Evolutionary conservation across 257 asterid genomes (phyloP).

Genomic region (Dorcoceras hygrometricum): DNA sequence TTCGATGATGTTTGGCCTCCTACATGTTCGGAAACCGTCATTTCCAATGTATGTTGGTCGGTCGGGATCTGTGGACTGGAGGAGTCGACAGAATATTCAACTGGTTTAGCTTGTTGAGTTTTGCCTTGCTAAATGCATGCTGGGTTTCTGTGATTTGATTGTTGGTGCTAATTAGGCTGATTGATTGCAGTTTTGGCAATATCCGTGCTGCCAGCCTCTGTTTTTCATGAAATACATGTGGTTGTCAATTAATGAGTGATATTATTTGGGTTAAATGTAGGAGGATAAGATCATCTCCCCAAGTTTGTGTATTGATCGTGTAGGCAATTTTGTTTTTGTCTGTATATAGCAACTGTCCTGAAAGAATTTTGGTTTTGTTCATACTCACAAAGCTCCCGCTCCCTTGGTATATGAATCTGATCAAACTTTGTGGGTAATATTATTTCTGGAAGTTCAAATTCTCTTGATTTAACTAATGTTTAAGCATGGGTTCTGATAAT

Average conservation of each 20-base stretch:
- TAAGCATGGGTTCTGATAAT: conserved; percentile 16
- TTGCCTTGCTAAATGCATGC: neutral
- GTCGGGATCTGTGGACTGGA: neutral
- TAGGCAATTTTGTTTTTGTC: neutral
- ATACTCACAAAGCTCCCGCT: neutral
- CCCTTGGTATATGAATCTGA: neutral
- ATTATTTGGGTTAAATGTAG: conserved; percentile 3
- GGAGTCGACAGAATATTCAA: neutral
- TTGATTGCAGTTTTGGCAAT: neutral
- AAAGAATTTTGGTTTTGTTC: neutral
- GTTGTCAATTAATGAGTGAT: neutral
- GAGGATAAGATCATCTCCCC: conserved; percentile 14
- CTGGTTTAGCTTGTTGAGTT: neutral
- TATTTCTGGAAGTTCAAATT: conserved; percentile 1
- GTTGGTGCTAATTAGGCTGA: neutral
- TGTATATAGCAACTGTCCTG: conserved; percentile 11
- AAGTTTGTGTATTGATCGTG: neutral
- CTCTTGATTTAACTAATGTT: conserved; percentile 12
- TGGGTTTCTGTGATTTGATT: conserved; percentile 8
- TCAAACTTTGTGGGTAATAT: neutral
- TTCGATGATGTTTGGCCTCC: no score
- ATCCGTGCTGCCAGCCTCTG: neutral
- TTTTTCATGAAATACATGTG: conserved; percentile 6
- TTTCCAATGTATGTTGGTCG: neutral
- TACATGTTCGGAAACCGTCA: no score